These are phyloP conservation scores for Mycena chlorophos DNA, from an alignment of 768 basidiomycete genomes.

Conservation along the genomic window DNA sequence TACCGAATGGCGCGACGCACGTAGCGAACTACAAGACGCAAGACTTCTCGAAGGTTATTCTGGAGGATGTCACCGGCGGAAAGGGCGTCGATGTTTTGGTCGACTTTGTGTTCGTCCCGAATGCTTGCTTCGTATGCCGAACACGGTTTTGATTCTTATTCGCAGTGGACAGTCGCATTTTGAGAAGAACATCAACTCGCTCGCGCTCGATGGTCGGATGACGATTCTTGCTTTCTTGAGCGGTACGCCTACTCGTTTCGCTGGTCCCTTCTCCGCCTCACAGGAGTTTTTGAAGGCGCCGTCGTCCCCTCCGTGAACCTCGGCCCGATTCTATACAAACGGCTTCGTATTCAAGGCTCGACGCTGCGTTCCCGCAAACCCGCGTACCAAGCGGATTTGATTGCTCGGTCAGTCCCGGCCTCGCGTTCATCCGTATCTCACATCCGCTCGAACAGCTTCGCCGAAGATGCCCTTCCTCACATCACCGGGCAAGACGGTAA, in stretches of 20 bases:
- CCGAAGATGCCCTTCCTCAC: slow-evolving; percentile 50
- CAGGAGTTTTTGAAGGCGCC: slow-evolving; percentile 54
- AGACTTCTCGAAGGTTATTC: slow-evolving; percentile 68
- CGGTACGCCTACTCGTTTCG: slow-evolving; percentile 44
- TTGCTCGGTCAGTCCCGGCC: slow-evolving; percentile 45
- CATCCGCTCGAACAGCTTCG: slow-evolving; percentile 43
- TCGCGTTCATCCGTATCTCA: not conserved
- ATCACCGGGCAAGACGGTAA: slow-evolving; percentile 58
- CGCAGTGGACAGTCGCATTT: slow-evolving; percentile 63
- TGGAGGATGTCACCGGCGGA: slow-evolving; percentile 64
- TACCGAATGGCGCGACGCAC: slow-evolving; percentile 72
- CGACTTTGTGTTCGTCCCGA: slow-evolving; percentile 61
- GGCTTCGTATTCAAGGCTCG: slow-evolving; percentile 85
- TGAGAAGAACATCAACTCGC: slow-evolving; percentile 65
- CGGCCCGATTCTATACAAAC: slow-evolving; percentile 72
- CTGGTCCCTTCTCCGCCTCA: slow-evolving; percentile 10
- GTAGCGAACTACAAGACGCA: slow-evolving; percentile 83
- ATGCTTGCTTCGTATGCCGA: not conserved
- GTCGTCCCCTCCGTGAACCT: slow-evolving; percentile 57
- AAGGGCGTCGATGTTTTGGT: slow-evolving; percentile 82
- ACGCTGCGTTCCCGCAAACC: slow-evolving; percentile 74
- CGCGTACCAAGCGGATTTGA: slow-evolving; percentile 77
- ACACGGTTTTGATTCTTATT: not conserved
- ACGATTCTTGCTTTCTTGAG: slow-evolving; percentile 64
- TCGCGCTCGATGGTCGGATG: slow-evolving; percentile 77